These are phyloP conservation scores for Saccharomyces uvarum DNA, from an alignment of 1,139 yeast species.

Conservation along the genomic window DNA sequence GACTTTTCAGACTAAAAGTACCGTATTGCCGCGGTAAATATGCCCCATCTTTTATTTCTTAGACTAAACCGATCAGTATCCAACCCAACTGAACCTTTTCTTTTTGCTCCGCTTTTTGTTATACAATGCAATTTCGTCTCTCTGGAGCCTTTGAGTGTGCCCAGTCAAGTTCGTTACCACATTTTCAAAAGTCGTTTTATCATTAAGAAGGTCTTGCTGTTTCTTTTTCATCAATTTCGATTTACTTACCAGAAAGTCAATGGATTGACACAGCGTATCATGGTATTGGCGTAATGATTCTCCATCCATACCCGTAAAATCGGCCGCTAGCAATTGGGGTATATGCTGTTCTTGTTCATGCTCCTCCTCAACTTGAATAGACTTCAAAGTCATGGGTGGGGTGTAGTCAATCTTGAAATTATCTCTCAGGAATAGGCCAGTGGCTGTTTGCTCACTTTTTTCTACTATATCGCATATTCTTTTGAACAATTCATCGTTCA, in stretches of 20 bases:
- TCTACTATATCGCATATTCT: slow-evolving; percentile 10
- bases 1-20: not conserved
- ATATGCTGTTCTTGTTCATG: slow-evolving; percentile 13
- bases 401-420: slow-evolving; percentile 14
- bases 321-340: slow-evolving; percentile 14
- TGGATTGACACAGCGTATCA: slow-evolving; percentile 24
- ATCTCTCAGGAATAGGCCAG: slow-evolving; percentile 13
- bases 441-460: slow-evolving; percentile 6
- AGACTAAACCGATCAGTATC: slow-evolving; percentile 2
- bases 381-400: slow-evolving; percentile 16
- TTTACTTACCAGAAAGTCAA: slow-evolving; percentile 18
- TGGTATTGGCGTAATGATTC: slow-evolving; percentile 16
- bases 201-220: slow-evolving; percentile 18
- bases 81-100: slow-evolving; percentile 22
- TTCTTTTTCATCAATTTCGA: slow-evolving; percentile 15
- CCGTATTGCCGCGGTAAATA: not conserved
- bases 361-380: slow-evolving; percentile 13
- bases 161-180: slow-evolving; percentile 31
- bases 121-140: slow-evolving; percentile 29
- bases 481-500: slow-evolving; percentile 19
- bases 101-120: slow-evolving; percentile 20
- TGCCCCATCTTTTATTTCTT: not conserved
- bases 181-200: slow-evolving; percentile 28
- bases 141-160: slow-evolving; percentile 30
- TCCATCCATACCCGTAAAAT: slow-evolving; percentile 1